Base-by-base conservation (phyloP, 2,329 filamentous ascomycete genomes). In the Colletotrichum chlorophyti region DNA sequence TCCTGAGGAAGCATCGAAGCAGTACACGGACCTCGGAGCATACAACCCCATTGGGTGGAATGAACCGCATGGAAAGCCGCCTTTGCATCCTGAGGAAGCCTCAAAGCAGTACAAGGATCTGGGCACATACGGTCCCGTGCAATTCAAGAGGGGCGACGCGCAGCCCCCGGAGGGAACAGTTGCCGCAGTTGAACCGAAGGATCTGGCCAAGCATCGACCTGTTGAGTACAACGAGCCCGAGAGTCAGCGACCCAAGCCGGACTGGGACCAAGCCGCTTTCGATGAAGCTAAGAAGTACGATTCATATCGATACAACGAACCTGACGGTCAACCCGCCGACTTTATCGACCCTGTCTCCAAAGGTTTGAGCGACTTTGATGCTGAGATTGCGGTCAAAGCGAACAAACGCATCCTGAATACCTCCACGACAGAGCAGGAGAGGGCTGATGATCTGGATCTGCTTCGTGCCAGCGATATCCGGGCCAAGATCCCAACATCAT, bases 211-310 rank as follows among this genome's bases (percentile, higher is more conserved):
- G 9, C 58, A 60, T 19, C 55, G 41, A 9, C 58, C 58, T 5
- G 34, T 58, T 12, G 32, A 58, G 6, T 60, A 60, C 11, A n/a
- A 53, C 15, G 46, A 53, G 8, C 40, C 57, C 6, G 59, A 63
- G 11, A 59, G 27, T 10, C 58, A 71, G 24, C 66, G 64, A 6
- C 72, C 72, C 24, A 74, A 71, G 53, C 55, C 68, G 29, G 74
- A 74, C 46, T 60, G 67, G 34, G 73, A 77, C 40, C 65, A 75
- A 12, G 45, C 63, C 12, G 62, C 66, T 19, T 75, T 58, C 11
- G 53, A 58, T 11, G 78, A 80, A 45, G 68, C 80, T 32, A 68
- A 72, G 29, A 69, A 69, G 21, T 80, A 81, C 45, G 68, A 69
- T 29, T 59, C 71, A 3, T 72, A 75, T 50, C 68, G 62, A 35